Evolutionary conservation across 306 rosid species (phyloP).

Genomic region (Prunus persica): DNA sequence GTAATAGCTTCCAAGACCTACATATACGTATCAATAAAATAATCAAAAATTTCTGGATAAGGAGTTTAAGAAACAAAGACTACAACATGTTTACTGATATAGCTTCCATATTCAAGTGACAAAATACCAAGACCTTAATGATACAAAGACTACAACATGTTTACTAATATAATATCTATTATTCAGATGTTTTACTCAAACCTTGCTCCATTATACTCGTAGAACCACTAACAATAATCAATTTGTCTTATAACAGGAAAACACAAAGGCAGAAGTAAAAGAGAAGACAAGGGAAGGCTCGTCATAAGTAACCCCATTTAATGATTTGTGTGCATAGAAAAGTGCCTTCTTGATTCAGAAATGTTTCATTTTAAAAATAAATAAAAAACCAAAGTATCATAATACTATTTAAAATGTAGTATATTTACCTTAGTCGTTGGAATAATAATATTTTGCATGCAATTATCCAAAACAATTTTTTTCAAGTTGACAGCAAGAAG

Average conservation of each 20-base stretch:
- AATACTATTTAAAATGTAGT: not conserved
- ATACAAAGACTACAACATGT: not conserved
- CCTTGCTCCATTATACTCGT: not conserved
- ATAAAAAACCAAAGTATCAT: not conserved
- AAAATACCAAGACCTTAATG: not conserved
- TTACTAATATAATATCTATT: not conserved
- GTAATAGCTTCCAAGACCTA: conserved; percentile 93
- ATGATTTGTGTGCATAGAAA: not conserved
- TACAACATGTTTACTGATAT: no score
- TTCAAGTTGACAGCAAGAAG: conserved; percentile 62
- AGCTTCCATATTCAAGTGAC: not conserved
- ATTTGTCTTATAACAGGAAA: not conserved
- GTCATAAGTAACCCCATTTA: no score
- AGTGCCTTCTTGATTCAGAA: not conserved
- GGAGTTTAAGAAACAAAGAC: no score
- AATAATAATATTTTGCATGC: conserved; percentile 45
- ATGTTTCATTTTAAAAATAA: not conserved
- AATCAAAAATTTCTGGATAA: no score
- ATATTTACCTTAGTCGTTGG: conserved; percentile 52
- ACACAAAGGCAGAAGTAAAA: not conserved
- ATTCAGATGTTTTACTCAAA: not conserved
- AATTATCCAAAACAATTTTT: conserved; percentile 52
- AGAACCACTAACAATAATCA: not conserved
- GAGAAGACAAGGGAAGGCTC: not conserved
- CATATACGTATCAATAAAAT: conserved; percentile 3